Evolutionary conservation across 2,329 filamentous ascomycete species (phyloP).

Genomic region (Neocatenulostroma microsporum): DNA sequence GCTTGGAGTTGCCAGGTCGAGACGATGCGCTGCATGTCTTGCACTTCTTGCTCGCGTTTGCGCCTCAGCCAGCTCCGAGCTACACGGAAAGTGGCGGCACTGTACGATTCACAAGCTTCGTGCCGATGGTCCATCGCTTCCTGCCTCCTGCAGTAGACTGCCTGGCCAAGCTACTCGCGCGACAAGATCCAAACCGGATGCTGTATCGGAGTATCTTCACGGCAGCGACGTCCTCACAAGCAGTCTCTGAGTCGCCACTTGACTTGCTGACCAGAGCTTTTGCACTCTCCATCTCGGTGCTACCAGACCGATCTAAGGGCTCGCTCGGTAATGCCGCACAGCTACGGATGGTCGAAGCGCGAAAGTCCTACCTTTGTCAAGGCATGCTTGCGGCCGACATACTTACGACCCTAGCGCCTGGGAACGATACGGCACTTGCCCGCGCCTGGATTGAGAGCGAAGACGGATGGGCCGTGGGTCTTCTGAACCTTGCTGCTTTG

Average conservation of each 20-base stretch:
- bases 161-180: conserved; percentile 80
- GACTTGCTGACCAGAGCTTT: conserved; percentile 84
- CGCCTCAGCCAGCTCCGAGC: conserved; percentile 65
- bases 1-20: conserved; percentile 70
- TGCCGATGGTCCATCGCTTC: conserved; percentile 75
- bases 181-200: conserved; percentile 85
- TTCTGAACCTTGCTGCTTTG: conserved; percentile 67
- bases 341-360: conserved; percentile 64
- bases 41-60: conserved; percentile 85
- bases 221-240: conserved; percentile 44
- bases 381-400: conserved; percentile 87
- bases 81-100: conserved; percentile 28
- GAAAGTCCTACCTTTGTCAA: conserved; percentile 87
- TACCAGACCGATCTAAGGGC: conserved; percentile 64
- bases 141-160: conserved; percentile 84
- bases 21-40: conserved; percentile 83
- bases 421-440: conserved; percentile 50
- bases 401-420: conserved; percentile 58
- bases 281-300: conserved; percentile 72
- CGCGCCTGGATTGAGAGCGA: conserved; percentile 73
- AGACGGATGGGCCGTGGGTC: conserved; percentile 73
- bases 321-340: conserved; percentile 37
- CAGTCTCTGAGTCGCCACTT: conserved; percentile 46
- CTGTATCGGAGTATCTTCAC: conserved; percentile 77
- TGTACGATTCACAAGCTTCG: conserved; percentile 73